A percentile compares a stretch with the other conserved stretches of the same genome.
phyloP scores from a whole-genome alignment of 345 rosid species.

The Abelmoschus esculentus region DNA sequence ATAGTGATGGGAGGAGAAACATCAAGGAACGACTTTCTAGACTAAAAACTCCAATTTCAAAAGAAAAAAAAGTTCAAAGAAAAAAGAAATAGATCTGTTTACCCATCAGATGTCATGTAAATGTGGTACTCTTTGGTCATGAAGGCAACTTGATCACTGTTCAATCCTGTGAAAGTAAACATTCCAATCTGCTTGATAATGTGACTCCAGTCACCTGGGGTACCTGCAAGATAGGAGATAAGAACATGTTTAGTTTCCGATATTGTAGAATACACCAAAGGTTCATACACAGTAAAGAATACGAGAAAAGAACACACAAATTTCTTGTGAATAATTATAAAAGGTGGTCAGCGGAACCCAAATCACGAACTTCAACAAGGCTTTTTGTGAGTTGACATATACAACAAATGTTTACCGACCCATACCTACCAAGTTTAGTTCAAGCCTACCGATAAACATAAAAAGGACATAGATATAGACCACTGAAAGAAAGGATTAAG shows the following conservation, averaged over 20 bases:
- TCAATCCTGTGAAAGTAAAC: constrained; percentile 39
- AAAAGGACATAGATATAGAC: background rate
- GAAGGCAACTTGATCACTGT: constrained; percentile 14
- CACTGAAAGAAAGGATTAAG: constrained; percentile 1
- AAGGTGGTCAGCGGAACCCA: background rate
- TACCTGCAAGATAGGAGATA: constrained; percentile 13
- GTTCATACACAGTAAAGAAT: background rate
- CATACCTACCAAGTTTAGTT: background rate
- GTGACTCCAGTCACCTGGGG: constrained; percentile 30
- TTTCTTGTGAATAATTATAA: background rate
- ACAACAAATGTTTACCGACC: background rate
- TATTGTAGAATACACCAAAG: background rate
- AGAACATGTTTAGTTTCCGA: background rate
- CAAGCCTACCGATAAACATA: background rate
- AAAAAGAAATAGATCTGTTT: background rate
- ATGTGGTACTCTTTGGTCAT: background rate
- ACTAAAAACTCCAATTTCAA: background rate
- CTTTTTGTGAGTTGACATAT: background rate
- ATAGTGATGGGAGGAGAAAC: background rate
- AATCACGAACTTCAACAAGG: background rate
- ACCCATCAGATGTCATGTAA: constrained; percentile 46
- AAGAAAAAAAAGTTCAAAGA: background rate
- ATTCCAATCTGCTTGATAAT: background rate
- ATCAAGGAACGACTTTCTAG: background rate
- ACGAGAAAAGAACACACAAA: background rate